Base-by-base conservation (phyloP, 306 rosid species). In the Luffa acutangula region DNA sequence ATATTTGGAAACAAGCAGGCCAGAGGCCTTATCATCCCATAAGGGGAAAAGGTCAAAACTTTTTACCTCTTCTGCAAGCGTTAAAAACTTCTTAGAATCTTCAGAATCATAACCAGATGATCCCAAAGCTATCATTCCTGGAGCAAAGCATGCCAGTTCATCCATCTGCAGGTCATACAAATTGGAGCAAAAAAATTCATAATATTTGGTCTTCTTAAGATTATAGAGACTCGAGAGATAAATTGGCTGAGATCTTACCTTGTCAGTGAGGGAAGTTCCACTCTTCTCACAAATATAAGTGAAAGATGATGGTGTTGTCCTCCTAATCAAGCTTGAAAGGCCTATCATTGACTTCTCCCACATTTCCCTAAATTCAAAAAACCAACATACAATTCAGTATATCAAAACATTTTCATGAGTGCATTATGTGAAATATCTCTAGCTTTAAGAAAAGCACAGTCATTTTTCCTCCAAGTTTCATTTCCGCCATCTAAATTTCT, bases 341-440 rank as follows among this genome's bases (percentile, higher is more conserved):
- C 99, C 99, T 81, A 78, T 90, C 99, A 96, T 96, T 67, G 99
- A 96, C 75, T 89, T 93, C 89, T 96, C 99, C 99, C 99, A 96
- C 99, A 96, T 96, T 83, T 96, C 99, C 85, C 99, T 96, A 92
- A 79, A 86, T 85, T 78, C 75, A 78, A 73, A 57, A 87, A 83
- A 82, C 79, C 77, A 75, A 52, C 58, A 83, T 78, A 76, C 39
- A 80, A 52, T 37, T 39, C 31, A 49, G 62, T 48, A 71, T 81
- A 72, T 82, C 57, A 84, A 79, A 70, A 54, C 9, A 75, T 60
- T 37, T 43, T n/a, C 60, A 17, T 54, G 60, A 56, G 60, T n/a
- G 25, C 59, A 18, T 54, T 54, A 9, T 43, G 36, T 69, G n/a
- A 70, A 15, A 45, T 45, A 70, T 70, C 56, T 9, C 72, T 5